Base-by-base conservation (phyloP, 1,139 yeast genomes). In the Entelexis sorbosivorans region DNA sequence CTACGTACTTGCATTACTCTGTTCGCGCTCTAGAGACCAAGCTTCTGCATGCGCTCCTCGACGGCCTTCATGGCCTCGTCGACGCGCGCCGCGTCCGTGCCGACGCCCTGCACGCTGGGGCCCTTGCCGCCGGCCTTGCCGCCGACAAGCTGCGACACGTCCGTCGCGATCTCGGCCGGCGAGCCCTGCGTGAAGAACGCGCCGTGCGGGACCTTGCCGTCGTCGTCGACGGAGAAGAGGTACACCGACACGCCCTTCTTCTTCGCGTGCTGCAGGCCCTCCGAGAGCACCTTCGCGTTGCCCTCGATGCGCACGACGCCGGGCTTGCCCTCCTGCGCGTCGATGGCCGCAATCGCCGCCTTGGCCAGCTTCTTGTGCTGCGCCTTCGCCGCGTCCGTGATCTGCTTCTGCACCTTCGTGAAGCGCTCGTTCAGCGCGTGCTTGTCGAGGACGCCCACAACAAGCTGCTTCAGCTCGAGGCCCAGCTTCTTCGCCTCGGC, bases 41-140 rank as follows among this genome's bases (percentile, higher is more conserved):
- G 45, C 36, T 42, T 31, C 45, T 42, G 35, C 45, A 55, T 81
- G 65, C 79, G 81, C 47, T 71, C 67, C 60, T 88, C 74, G 52
- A 79, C 65, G 60, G 74, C 71, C 57, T 74, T 74, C 51, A 89
- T 73, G 31, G 98, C 99, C 40, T 73, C 76, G 43, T 73, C 73
- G 52, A 88, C 74, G 58, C 85, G 86, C 42, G 71, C 74, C 38
- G 80, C 76, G 56, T 86, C 84, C 61, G 82, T 87, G 63, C 98
- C 98, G 80, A 88, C 83, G 68, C 99, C 99, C 73, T 91, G 98
- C 59, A 88, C 87, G 55, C 89, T 81, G 61, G 88, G 86, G 56
- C 96, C 97, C 70, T 87, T 91, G 67, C 99, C 99, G 70, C 99
- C 99, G 54, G 96, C 94, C 68, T 84, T 86, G 68, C 99, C 99